A percentile compares a stretch with the other conserved stretches of the same genome.
These are phyloP conservation scores for Trichosporon inkin DNA, from an alignment of 1,284 basidiomycete species.

Conservation along the genomic window DNA sequence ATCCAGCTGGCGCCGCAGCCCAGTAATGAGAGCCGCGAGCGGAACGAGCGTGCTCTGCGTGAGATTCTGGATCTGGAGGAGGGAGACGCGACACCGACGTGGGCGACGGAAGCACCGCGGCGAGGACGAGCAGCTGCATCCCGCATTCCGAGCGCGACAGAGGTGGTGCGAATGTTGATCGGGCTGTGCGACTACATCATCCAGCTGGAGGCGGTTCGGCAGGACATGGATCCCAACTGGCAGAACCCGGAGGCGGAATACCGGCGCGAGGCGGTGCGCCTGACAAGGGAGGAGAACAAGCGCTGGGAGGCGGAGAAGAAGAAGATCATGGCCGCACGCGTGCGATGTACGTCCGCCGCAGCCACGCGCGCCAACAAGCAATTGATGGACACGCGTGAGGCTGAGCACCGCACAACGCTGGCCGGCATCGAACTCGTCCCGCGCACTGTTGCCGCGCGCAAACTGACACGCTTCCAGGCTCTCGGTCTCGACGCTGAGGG, in stretches of 20 bases:
- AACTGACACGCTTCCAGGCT: conserved; percentile 30
- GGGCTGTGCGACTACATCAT: conserved; percentile 30
- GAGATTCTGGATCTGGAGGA: conserved; percentile 32
- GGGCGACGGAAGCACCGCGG: conserved; percentile 32
- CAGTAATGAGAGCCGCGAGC: conserved; percentile 12
- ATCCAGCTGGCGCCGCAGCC: conserved; percentile 25
- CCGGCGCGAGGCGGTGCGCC: conserved; percentile 19
- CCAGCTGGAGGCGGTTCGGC: conserved; percentile 24
- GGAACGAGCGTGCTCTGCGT: conserved; percentile 30
- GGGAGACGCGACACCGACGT: conserved; percentile 28
- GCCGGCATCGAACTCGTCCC: conserved; percentile 29
- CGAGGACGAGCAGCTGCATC: conserved; percentile 31
- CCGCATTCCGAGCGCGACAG: conserved; percentile 31
- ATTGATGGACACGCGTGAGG: conserved; percentile 16
- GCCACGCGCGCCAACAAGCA: conserved; percentile 32
- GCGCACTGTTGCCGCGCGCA: conserved; percentile 20
- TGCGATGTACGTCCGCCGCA: conserved; percentile 29
- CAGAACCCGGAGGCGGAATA: conserved; percentile 17
- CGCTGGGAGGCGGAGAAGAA: conserved; percentile 38
- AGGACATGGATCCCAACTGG: conserved; percentile 26
- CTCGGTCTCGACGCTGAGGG: conserved; percentile 40
- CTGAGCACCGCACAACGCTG: conserved; percentile 24
- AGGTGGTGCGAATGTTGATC: conserved; percentile 44
- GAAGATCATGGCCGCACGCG: conserved; percentile 28
- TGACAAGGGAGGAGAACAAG: conserved; percentile 23